Base-by-base conservation (phyloP, 495 filamentous ascomycete genomes). In the Trichoderma virens region DNA sequence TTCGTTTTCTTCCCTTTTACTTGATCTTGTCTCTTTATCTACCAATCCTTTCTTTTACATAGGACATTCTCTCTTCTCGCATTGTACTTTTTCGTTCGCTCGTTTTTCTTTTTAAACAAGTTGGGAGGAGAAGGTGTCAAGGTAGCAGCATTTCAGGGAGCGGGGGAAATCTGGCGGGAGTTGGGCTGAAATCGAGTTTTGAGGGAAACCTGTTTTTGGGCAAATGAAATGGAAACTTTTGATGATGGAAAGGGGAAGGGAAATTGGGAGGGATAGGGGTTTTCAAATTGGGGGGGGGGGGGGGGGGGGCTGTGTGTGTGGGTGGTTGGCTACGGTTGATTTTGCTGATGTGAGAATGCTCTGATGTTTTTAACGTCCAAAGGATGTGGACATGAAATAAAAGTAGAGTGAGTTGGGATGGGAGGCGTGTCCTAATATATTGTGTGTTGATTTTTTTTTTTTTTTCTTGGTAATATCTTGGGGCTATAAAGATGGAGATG, bases 31-130 rank as follows among this genome's bases (percentile, higher is more conserved):
- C 54, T 66, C 64, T 59, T 64, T 59, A 18, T 7, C 11, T 56
- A n/a, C 28, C 51, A 16, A 56, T 56, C 51, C 2, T 56, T 64
- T 69, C 61, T 67, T 61, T 62, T 66, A 62, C 31, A 34, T 34
- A 61, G 59, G 51, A 56, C 51, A 56, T 66, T 68, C 47, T 70
- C 67, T 64, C 69, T 75, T 64, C 51, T 28, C 51, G 28, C 20
- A 30, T 30, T 56, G 51, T 69, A 64, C 70, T 71, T 73, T 35
- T 67, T 70, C 67, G 73, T 74, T 74, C 69, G 73, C 67, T 69
- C 70, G 51, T 56, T 56, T 74, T 71, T 77, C 68, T 71, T 74
- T 74, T 72, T 69, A 72, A 67, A 67, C 67, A 20, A 30, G 9
- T 56, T 13, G 51, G 25, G 25, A 16, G 51, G 28, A 23, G 4